Conservation (phyloP, 2,329 filamentous ascomycete genomes). For the Ascochyta pisi region DNA sequence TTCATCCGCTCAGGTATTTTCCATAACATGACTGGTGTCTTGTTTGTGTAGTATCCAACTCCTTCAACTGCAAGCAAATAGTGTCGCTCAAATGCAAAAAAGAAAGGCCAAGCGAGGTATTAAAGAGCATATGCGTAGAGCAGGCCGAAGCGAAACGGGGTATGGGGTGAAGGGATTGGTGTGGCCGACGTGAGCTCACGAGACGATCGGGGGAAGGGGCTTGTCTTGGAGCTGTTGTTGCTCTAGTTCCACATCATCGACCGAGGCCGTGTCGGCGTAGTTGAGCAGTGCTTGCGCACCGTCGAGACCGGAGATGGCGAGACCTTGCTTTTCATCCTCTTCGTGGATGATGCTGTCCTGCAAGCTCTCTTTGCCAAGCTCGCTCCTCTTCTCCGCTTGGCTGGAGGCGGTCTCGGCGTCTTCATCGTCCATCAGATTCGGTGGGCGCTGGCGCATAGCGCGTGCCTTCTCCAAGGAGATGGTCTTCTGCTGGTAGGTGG, state of each 20-base stretch:
- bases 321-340: conserved; percentile 47
- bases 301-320: conserved; percentile 48
- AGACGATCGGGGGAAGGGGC: conserved; percentile 3
- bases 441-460: conserved; percentile 86
- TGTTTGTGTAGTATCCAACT: conserved; percentile 1
- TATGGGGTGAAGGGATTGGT: conserved; percentile 8
- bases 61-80: background rate
- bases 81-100: background rate
- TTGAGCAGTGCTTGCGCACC: conserved; percentile 45
- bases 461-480: conserved; percentile 90
- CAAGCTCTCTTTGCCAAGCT: conserved; percentile 44
- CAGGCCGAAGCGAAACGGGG: conserved; percentile 14
- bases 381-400: conserved; percentile 39
- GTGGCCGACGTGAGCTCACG: background rate
- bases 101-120: conserved; percentile 6
- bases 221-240: conserved; percentile 14
- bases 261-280: conserved; percentile 35
- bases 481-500: conserved; percentile 96
- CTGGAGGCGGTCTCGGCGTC: conserved; percentile 42
- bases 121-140: conserved; percentile 17
- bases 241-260: conserved; percentile 7
- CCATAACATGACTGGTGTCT: background rate
- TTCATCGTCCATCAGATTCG: conserved; percentile 75
- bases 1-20: conserved; percentile 9
- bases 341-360: conserved; percentile 47